These are phyloP conservation scores for Encephalitozoon hellem DNA, from an alignment of 371 early-diverging fungal genomes.

Conservation along the genomic window DNA sequence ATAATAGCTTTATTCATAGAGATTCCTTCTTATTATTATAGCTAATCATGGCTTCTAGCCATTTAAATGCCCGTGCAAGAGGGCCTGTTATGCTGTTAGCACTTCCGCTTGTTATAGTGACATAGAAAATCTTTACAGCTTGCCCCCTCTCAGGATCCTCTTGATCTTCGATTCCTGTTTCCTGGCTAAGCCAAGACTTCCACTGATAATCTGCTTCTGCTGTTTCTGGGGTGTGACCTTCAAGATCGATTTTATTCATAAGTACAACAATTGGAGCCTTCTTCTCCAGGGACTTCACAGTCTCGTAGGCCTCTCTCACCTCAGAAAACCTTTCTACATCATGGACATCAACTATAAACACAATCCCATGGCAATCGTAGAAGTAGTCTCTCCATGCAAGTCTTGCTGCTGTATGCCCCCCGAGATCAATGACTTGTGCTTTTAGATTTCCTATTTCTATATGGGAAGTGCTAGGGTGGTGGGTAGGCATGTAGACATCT, in stretches of 20 bases:
- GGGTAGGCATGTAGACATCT: constrained; percentile 85
- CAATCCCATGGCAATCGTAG: constrained; percentile 59
- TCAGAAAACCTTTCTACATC: constrained; percentile 54
- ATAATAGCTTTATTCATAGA: not conserved
- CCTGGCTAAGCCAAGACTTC: constrained; percentile 31
- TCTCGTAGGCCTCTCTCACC: constrained; percentile 56
- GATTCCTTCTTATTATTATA: constrained; percentile 12
- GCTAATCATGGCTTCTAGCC: constrained; percentile 38
- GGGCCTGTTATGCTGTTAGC: constrained; percentile 30
- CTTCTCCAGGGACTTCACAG: constrained; percentile 47
- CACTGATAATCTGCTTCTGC: constrained; percentile 41
- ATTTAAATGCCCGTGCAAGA: constrained; percentile 30
- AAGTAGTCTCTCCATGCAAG: constrained; percentile 61
- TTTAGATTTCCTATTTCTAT: constrained; percentile 61
- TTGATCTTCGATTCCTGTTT: constrained; percentile 47
- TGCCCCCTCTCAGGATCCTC: constrained; percentile 45
- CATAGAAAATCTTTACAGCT: constrained; percentile 47
- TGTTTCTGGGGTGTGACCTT: constrained; percentile 33
- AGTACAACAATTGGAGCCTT: constrained; percentile 60
- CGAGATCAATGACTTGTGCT: constrained; percentile 57
- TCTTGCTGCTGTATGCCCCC: constrained; percentile 59
- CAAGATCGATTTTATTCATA: constrained; percentile 61
- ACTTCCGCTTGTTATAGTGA: constrained; percentile 46
- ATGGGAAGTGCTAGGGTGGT: constrained; percentile 64
- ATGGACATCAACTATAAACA: constrained; percentile 60